phyloP scores from a whole-genome alignment of 768 basidiomycete genomes.

The Leccinum longicurvipes region DNA sequence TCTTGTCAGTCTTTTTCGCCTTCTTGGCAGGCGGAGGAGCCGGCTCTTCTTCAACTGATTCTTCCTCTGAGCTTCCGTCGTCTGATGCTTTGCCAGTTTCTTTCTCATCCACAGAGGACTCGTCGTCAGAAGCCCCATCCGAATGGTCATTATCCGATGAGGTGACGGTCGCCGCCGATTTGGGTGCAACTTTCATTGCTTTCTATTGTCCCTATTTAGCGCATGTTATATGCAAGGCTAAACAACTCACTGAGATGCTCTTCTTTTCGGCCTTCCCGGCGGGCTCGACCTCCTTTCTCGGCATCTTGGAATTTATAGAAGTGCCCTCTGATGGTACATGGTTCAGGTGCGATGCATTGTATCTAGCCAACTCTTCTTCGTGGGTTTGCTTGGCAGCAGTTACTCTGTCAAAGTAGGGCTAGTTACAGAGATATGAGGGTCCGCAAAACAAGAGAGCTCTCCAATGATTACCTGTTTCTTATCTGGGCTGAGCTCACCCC shows the following conservation, averaged over 20 bases:
- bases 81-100: slow-evolving; percentile 20
- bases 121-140: slow-evolving; percentile 25
- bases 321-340: slow-evolving; percentile 46
- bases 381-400: slow-evolving; percentile 62
- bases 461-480: slow-evolving; percentile 68
- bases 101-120: slow-evolving; percentile 26
- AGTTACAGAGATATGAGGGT: background rate
- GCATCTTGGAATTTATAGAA: slow-evolving; percentile 27
- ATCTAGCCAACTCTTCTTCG: slow-evolving; percentile 58
- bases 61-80: slow-evolving; percentile 21
- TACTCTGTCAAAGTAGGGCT: slow-evolving; percentile 41
- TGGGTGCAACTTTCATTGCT: slow-evolving; percentile 20
- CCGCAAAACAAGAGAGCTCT: background rate
- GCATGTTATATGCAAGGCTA: slow-evolving; percentile 8
- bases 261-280: slow-evolving; percentile 29
- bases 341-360: slow-evolving; percentile 53
- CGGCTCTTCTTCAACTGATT: slow-evolving; percentile 25
- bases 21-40: slow-evolving; percentile 30
- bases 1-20: slow-evolving; percentile 27
- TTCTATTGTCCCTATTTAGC: slow-evolving; percentile 25
- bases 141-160: slow-evolving; percentile 31
- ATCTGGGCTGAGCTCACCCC: slow-evolving; percentile 63
- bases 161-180: slow-evolving; percentile 23
- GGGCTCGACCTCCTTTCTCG: slow-evolving; percentile 25
- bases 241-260: slow-evolving; percentile 17